These are phyloP conservation scores for Porodaedalea pini DNA, from an alignment of 1,284 basidiomycete genomes.

Conservation along the genomic window DNA sequence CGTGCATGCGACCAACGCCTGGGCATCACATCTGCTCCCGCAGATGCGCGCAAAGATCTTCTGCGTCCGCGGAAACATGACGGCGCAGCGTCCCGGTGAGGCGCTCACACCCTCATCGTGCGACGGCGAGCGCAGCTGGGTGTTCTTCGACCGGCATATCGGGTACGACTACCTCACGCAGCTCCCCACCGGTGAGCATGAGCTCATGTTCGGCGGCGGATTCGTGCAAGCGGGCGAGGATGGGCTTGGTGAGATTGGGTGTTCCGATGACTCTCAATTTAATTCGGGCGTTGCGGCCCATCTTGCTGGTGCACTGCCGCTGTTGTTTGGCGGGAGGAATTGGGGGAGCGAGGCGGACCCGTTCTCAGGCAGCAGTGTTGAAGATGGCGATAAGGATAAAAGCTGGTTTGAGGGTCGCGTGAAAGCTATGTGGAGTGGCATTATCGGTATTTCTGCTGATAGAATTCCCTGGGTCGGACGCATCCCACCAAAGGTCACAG, in stretches of 20 bases:
- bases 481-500: constrained; percentile 39
- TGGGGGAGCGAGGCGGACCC: constrained; percentile 33
- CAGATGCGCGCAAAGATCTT: constrained; percentile 32
- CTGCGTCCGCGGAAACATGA: constrained; percentile 61
- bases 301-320: constrained; percentile 43
- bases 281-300: constrained; percentile 41
- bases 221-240: constrained; percentile 33
- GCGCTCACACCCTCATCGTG: constrained; percentile 29
- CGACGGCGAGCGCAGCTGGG: constrained; percentile 47
- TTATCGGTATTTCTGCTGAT: constrained; percentile 53
- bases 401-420: constrained; percentile 37
- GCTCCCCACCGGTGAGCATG: constrained; percentile 44
- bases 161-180: constrained; percentile 75
- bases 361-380: background rate
- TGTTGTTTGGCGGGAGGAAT: constrained; percentile 43
- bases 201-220: constrained; percentile 65
- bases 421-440: constrained; percentile 56
- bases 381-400: constrained; percentile 14
- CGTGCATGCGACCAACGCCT: constrained; percentile 79
- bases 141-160: constrained; percentile 48
- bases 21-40: constrained; percentile 57
- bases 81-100: constrained; percentile 55
- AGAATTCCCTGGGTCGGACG: constrained; percentile 55
- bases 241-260: constrained; percentile 37
- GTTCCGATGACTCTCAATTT: constrained; percentile 43